Evolutionary conservation across 2,329 filamentous ascomycete species (phyloP), one percentile per base, ranked within the genome.

Genomic region (Mariannaea elegans): DNA sequence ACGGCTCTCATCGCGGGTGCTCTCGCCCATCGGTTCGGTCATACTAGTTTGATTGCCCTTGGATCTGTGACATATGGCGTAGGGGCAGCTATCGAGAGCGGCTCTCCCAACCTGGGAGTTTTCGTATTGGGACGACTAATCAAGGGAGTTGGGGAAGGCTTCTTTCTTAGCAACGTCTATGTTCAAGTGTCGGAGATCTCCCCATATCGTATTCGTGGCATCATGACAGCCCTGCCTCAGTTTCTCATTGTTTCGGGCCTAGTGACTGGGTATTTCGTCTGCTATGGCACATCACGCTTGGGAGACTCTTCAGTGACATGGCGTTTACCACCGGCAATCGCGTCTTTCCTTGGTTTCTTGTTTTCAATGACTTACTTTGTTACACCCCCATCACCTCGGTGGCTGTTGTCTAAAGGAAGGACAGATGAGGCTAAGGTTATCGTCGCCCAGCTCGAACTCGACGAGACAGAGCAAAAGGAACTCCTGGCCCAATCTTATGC

Each of bases 181-280:
- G 79, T 80, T 4, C 83, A 88, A 63, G 82, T 88, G 7, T 85
- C 84, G 18, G 87, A 89, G 66, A 87, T 89, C 34, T 82, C 84
- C 0, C 86, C 86, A 0, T 76, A 81, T 0, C 75, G 76, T 1
- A 71, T 78, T 13, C 77, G 86, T 21, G 86, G 85, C 2, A 74
- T 79, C 3, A 73, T 88, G 57, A 81, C 83, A 0, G 81, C 84
- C 0, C 69, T 81, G 1, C 82, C 84, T 1, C 85, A 88, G 63
- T 75, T 87, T n/a, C 62, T 82, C 2, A 83, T 82, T 31, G 81
- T 81, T 0, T 52, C 79, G 2, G 86, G 84, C 0, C 68, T 89
- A 0, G 80, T 83, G 2, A 62, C 77, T 0, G 87, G 87, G 0
- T 89, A 84, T 67, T 89, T 89, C 66, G 82, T 80, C 7, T 87